Conservation (phyloP, 2,329 filamentous ascomycete genomes). For the Aureobasidium lini region DNA sequence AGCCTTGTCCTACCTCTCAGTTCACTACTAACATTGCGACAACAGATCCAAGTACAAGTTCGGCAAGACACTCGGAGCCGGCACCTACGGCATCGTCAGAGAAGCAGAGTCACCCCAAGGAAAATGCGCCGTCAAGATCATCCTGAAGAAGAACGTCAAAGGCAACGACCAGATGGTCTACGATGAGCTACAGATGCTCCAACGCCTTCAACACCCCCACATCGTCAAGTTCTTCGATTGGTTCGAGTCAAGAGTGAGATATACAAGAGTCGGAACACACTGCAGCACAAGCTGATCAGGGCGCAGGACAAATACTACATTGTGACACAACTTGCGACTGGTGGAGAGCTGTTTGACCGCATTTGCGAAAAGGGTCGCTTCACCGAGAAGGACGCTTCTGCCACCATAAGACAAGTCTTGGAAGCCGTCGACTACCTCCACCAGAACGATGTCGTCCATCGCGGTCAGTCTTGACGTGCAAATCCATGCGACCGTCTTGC, state of each 20-base stretch:
- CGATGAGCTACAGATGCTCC: conserved; percentile 90
- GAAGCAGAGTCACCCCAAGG: conserved; percentile 80
- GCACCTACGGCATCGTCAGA: conserved; percentile 96
- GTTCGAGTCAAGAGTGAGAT: conserved; percentile 88
- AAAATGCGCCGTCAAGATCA: conserved; percentile 96
- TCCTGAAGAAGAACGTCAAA: conserved; percentile 98
- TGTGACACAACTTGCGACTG: conserved; percentile 90
- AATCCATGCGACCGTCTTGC: background rate
- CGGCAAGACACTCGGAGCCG: conserved; percentile 86
- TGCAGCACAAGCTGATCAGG: background rate
- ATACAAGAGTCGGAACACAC: background rate
- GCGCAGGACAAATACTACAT: conserved; percentile 97
- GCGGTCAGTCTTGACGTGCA: conserved; percentile 51
- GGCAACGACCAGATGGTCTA: conserved; percentile 98
- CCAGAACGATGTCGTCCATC: conserved; percentile 87
- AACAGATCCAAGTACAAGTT: conserved; percentile 78
- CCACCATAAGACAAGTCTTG: conserved; percentile 90
- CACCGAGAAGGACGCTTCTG: conserved; percentile 94
- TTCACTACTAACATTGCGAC: conserved; percentile 10
- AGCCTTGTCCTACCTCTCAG: background rate
- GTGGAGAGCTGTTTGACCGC: conserved; percentile 93
- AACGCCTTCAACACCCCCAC: conserved; percentile 83
- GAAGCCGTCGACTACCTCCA: conserved; percentile 92
- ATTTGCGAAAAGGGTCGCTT: conserved; percentile 98
- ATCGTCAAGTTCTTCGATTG: conserved; percentile 97